Conservation (phyloP, 2,329 filamentous ascomycete genomes). For the Botrytis hyacinthi region DNA sequence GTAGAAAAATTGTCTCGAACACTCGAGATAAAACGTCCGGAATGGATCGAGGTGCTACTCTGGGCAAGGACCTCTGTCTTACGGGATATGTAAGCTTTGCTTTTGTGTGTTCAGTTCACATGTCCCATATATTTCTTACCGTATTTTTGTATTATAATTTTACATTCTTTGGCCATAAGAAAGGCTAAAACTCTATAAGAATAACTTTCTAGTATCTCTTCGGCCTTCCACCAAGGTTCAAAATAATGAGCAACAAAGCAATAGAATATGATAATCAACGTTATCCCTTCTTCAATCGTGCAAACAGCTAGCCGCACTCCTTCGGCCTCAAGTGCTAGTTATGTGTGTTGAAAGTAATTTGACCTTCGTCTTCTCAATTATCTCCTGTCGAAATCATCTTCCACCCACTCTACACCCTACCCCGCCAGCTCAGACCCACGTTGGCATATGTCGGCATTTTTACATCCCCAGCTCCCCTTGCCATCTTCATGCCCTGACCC, state of each 20-base stretch:
- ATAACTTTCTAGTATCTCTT: not conserved
- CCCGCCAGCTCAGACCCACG: not conserved
- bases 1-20: not conserved
- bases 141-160: not conserved
- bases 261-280: not conserved
- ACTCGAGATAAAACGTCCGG: not conserved
- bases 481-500: not conserved
- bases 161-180: too few species aligned
- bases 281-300: too few species aligned
- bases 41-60: not conserved
- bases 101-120: too few species aligned
- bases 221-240: not conserved
- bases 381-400: not conserved
- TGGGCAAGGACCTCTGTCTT: conserved; percentile 3
- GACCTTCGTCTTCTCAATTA: not conserved
- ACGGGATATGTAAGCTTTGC: not conserved
- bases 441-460: not conserved
- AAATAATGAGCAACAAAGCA: not conserved
- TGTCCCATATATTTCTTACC: not conserved
- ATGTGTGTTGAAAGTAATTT: not conserved
- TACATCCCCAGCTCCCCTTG: not conserved
- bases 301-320: not conserved
- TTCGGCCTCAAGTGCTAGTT: not conserved
- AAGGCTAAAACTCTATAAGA: not conserved
- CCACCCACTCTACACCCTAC: not conserved